Evolutionary conservation across 2,329 filamentous ascomycete species (phyloP).

Genomic region (Alternaria sp.): DNA sequence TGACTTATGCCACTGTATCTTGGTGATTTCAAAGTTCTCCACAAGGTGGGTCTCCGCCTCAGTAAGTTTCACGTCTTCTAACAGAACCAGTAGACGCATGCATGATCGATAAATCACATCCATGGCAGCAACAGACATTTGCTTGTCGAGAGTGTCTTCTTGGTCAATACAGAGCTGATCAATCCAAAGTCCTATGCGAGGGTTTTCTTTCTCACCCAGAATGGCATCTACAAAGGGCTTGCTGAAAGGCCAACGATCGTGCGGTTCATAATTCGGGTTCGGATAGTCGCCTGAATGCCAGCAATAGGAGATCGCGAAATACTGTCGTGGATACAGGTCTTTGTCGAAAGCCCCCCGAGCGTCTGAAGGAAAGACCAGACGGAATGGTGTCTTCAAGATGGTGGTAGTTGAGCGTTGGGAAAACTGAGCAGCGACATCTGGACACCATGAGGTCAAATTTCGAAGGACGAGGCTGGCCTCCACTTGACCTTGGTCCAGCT

Average conservation of each 20-base stretch:
- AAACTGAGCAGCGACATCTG: constrained; percentile 6
- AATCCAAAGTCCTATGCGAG: constrained; percentile 25
- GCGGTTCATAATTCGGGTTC: constrained; percentile 3
- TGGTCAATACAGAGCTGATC: constrained; percentile 28
- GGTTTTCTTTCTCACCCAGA: constrained; percentile 17
- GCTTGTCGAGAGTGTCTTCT: constrained; percentile 9
- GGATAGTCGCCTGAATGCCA: constrained; percentile 19
- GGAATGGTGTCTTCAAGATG: constrained; percentile 19
- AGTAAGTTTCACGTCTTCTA: constrained; percentile 21
- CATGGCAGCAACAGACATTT: constrained; percentile 22
- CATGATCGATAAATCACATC: constrained; percentile 25
- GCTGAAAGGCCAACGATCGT: constrained; percentile 23
- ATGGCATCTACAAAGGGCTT: constrained; percentile 23
- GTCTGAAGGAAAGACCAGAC: constrained; percentile 16
- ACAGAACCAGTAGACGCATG: constrained; percentile 14
- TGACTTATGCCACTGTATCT: background rate
- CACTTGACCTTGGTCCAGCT: background rate
- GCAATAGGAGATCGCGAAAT: constrained; percentile 25
- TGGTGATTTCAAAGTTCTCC: background rate
- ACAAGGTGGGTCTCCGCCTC: constrained; percentile 6
- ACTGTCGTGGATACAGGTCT: constrained; percentile 19
- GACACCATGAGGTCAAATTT: constrained; percentile 14
- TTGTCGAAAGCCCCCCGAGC: constrained; percentile 11
- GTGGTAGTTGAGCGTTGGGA: constrained; percentile 9
- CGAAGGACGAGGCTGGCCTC: constrained; percentile 10